Evolutionary conservation across 2,329 filamentous ascomycete species (phyloP), one percentile per base, ranked within the genome.

Genomic region (Arthroderma sp.): DNA sequence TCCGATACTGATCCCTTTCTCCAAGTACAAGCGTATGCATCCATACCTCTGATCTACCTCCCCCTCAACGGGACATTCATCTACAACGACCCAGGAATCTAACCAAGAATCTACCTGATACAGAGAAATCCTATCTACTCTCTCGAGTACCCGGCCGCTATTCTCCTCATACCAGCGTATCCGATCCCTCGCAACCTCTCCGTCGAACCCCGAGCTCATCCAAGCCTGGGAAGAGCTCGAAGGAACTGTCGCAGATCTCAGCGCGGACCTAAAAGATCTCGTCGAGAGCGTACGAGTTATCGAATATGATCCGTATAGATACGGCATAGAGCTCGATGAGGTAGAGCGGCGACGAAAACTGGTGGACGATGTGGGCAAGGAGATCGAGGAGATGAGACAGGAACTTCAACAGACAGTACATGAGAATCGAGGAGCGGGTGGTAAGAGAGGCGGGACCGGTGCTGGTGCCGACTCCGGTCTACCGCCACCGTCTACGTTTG

Each of bases 121-220:
- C 69, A 95, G 90, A 74, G 93, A 98, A 74, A 88, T 97, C 64
- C 84, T 95, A 63, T 76, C 84, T 62, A 87, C 94, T 60, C 84
- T 98, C 62, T 81, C 86, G 63, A 83, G 82, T 13, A 87, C 88
- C 56, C 86, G 91, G 8, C 85, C 91, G 55, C 84, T 96, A 58
- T 96, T 96, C 78, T 85, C 87, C 62, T 96, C 91, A 15, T 98
- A 95, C 77, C 81, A 95, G 44, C 91, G 93, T 68, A 98, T 98
- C 74, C 88, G 90, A 68, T 93, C 90, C 49, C 85, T 95, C 25
- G 81, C 85, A 59, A 85, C 84, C 41, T 80, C 82, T 7, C 75
- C 84, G 13, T 78, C 79, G 44, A 91, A 88, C 17, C 90, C 89
- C 11, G 82, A 85, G 70, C 79, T 85, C 17, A 71, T 77, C 47